phyloP scores from a whole-genome alignment of 1,139 yeast genomes.

The Pichia sp. region DNA sequence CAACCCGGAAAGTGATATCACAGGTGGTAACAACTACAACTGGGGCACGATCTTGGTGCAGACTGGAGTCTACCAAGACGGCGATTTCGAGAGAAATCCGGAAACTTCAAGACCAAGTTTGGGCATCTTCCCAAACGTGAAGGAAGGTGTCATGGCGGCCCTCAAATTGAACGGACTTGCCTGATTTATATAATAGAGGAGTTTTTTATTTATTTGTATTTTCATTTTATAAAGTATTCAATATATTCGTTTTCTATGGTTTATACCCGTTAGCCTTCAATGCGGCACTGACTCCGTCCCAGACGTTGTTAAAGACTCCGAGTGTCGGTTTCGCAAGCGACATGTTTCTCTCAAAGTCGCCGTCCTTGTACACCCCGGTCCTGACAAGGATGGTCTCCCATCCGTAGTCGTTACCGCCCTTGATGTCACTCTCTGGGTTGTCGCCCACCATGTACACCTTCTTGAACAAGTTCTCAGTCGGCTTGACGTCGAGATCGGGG shows the following conservation, averaged over 20 bases:
- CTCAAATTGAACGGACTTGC: conserved; percentile 30
- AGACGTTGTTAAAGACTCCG: conserved; percentile 51
- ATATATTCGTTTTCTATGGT: not conserved
- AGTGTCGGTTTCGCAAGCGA: conserved; percentile 43
- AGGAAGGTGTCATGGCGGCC: conserved; percentile 41
- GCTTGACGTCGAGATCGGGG: conserved; percentile 39
- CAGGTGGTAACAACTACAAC: conserved; percentile 83
- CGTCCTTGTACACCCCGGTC: conserved; percentile 84
- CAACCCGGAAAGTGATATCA: conserved; percentile 89
- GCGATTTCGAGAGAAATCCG: conserved; percentile 44
- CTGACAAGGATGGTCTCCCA: conserved; percentile 85
- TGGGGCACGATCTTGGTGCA: conserved; percentile 84
- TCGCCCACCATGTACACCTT: conserved; percentile 93
- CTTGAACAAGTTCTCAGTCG: conserved; percentile 42
- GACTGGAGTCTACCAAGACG: conserved; percentile 84
- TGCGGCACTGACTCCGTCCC: conserved; percentile 42
- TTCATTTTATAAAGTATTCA: not conserved
- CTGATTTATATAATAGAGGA: not conserved
- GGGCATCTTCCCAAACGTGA: conserved; percentile 50
- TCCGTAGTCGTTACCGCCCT: conserved; percentile 83
- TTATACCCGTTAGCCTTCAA: conserved; percentile 27
- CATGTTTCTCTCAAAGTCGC: conserved; percentile 44
- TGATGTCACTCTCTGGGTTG: conserved; percentile 89
- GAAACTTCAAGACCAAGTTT: conserved; percentile 43
- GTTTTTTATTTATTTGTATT: not conserved